Base-by-base conservation (phyloP, 306 rosid species). In the Fragaria iinumae region DNA sequence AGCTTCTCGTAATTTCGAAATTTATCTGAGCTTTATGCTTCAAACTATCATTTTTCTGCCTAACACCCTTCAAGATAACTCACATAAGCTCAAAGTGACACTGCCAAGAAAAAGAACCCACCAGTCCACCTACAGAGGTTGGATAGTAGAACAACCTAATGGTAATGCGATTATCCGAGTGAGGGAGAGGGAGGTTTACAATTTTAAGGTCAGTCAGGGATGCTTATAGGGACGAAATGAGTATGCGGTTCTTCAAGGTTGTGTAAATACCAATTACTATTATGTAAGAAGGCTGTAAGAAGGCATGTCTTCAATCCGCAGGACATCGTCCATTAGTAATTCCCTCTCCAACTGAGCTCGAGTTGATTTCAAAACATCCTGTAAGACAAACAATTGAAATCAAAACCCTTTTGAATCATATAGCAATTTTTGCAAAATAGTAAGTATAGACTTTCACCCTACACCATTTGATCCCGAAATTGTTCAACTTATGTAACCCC, bases 261-360 rank as follows among this genome's bases (percentile, higher is more conserved):
- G 43, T 29, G 32, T 29, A 12, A 36, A 16, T 36, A 36, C 47
- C 69, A 65, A 3, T 34, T 45, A 71, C 29, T 63, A 20, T 89
- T 86, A 91, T 75, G 74, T 84, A 79, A 93, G 98, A 79, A 91
- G 96, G 77, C 38, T 48, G 59, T 79, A 93, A 71, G 98, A 93
- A 68, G 98, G 97, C 97, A 93, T 90, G 75, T 91, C 98, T 91
- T 93, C 98, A 44, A 93, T 90, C 65, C 96, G 84, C 5, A 82
- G 78, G 25, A 91, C 96, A 77, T 85, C 91, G 38, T 87, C 98
- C 91, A 88, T 86, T 84, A 93, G 74, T 69, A 93, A 84, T 74
- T 93, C 98, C 88, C 73, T 93, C 79, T 93, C 97, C 78, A 91
- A 70, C 80, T 93, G 97, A 79, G 79, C 74, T 79, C 92, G 87